A percentile compares a stretch with the other conserved stretches of the same genome.
phyloP scores from a whole-genome alignment of 805 yeast genomes.

The Metschnikowia orientalis region DNA sequence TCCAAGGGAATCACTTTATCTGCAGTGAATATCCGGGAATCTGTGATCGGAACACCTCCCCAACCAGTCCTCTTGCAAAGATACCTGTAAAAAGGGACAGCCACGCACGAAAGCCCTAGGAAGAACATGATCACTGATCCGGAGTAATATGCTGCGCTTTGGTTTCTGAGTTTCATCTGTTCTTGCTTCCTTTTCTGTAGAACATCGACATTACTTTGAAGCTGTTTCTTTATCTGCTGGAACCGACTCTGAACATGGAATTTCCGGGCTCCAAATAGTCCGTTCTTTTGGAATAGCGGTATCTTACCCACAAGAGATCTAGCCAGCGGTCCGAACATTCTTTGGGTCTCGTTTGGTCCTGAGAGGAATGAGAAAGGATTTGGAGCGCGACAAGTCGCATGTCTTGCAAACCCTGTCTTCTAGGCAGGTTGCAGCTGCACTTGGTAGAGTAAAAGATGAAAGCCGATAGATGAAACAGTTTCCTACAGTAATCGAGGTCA shows the following conservation, averaged over 20 bases:
- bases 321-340: too few species aligned
- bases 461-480: too few species aligned
- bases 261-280: background rate
- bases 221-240: slow-evolving; percentile 1
- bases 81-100: slow-evolving; percentile 89
- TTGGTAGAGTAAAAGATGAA: too few species aligned
- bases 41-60: slow-evolving; percentile 95
- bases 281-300: too few species aligned
- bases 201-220: slow-evolving; percentile 7
- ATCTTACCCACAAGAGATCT: too few species aligned
- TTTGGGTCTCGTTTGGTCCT: too few species aligned
- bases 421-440: too few species aligned
- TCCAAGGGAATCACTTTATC: slow-evolving; percentile 88
- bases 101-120: slow-evolving; percentile 76
- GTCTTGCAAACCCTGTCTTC: too few species aligned
- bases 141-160: slow-evolving; percentile 61
- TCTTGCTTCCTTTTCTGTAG: slow-evolving; percentile 23
- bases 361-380: too few species aligned
- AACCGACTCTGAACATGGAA: slow-evolving; percentile 3
- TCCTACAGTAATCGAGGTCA: too few species aligned
- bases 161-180: slow-evolving; percentile 33
- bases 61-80: slow-evolving; percentile 93
- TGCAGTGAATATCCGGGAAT: slow-evolving; percentile 69
- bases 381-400: too few species aligned
- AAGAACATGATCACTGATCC: slow-evolving; percentile 66